Evolutionary conservation across 495 filamentous ascomycete genomes (phyloP).

Genomic region (Neurospora sp.): DNA sequence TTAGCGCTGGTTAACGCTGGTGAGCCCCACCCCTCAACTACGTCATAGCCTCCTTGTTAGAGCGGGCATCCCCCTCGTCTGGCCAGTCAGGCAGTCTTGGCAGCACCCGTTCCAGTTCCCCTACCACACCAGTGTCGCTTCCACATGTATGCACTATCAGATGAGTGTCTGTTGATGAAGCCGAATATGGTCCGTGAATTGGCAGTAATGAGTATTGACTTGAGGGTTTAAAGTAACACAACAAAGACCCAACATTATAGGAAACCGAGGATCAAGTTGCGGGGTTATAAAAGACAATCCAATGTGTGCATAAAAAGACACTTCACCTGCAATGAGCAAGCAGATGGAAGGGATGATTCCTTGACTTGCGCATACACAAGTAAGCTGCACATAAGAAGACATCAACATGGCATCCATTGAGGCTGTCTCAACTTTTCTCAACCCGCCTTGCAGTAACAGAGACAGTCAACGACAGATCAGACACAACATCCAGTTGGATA

Average conservation of each 20-base stretch:
- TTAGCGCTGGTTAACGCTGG: not conserved
- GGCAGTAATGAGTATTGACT: not conserved
- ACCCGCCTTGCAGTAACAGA: not conserved
- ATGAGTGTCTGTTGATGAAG: not conserved
- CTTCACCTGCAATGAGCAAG: not conserved
- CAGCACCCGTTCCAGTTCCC: not conserved
- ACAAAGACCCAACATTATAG: not conserved
- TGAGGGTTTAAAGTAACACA: not conserved
- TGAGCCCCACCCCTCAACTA: not conserved
- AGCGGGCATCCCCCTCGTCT: not conserved
- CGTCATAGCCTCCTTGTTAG: not conserved
- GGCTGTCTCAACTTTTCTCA: not conserved
- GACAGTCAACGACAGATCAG: not conserved
- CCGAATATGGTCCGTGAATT: not conserved
- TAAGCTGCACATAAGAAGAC: not conserved
- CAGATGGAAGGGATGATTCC: not conserved
- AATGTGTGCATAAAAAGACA: not conserved
- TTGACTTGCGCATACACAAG: not conserved
- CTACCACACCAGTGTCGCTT: not conserved
- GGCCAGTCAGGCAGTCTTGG: not conserved
- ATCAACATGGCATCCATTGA: not conserved
- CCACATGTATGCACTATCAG: not conserved
- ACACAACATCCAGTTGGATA: not conserved
- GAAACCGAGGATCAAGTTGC: not conserved
- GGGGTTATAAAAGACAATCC: not conserved